Evolutionary conservation across 2,329 filamentous ascomycete genomes (phyloP), one percentile per base, ranked within the genome.

Genomic region (Tolypocladium sp.): DNA sequence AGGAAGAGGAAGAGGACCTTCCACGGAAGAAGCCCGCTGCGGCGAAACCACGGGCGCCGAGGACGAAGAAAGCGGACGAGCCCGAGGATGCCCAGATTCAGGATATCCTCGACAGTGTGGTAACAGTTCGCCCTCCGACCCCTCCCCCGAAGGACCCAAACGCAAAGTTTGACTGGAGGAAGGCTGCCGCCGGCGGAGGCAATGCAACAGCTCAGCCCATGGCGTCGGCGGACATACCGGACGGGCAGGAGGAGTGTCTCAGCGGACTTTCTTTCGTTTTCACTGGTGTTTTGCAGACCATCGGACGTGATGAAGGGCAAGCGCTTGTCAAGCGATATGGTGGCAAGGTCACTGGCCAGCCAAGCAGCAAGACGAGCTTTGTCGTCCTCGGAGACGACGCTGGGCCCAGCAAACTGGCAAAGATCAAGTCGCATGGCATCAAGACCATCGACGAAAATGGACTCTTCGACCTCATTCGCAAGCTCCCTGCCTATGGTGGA

Each of bases 361-460:
- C 95, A 25, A 97, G 93, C 70, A 89, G 87, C 69, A 97, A 96
- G 74, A 99, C 95, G 0, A 94, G 83, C 68, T 99, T 91, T 69
- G 92, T 99, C 53, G 90, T 99, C 20, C 82, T 99, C 3, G 94
- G 94, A 51, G 83, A 82, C 33, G 94, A 97, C 71, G 94, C 95
- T 30, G 94, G 94, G 0, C 94, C 94, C 1, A 95, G 89, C 73
- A 99, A 99, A 71, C 79, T 99, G 46, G 80, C 87, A 64, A 97
- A 92, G 65, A 97, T 99, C 65, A 81, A 83, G 59, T 82, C 91
- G 25, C 78, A 89, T 66, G 85, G 85, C 0, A 85, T 97, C 71
- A 97, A 92, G 73, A 95, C 92, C 0, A 97, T 99, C 68, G 88
- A 97, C 66, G 95, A 99, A 71, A 85, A 95, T 65, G 95, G 94